Evolutionary conservation across 1,284 basidiomycete species (phyloP).

Genomic region (Malassezia vespertilionis): DNA sequence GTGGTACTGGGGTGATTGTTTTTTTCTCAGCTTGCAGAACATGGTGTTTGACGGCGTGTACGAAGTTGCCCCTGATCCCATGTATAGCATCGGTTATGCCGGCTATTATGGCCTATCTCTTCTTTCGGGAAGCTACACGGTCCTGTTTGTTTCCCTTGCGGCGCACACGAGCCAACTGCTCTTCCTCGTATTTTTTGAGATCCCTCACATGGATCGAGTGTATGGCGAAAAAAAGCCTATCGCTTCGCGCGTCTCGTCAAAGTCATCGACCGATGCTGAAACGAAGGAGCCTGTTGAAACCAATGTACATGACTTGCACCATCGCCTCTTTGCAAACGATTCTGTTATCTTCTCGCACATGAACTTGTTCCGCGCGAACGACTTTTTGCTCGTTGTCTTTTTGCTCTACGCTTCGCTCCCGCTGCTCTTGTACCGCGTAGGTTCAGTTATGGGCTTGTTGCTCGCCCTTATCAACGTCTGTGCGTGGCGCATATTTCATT

Average conservation of each 20-base stretch:
- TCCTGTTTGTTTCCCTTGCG: constrained; percentile 80
- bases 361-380: constrained; percentile 66
- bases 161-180: constrained; percentile 91
- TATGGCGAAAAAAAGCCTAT: constrained; percentile 39
- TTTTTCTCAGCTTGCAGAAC: constrained; percentile 64
- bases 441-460: constrained; percentile 49
- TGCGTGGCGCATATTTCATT: constrained; percentile 76
- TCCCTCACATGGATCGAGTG: constrained; percentile 60
- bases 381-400: constrained; percentile 58
- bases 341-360: constrained; percentile 68
- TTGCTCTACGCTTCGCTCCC: constrained; percentile 55
- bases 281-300: neutral
- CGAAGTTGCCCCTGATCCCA: constrained; percentile 74
- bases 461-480: constrained; percentile 73
- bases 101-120: constrained; percentile 85
- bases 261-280: neutral
- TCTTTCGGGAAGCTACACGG: constrained; percentile 74
- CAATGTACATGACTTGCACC: constrained; percentile 68
- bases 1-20: constrained; percentile 95
- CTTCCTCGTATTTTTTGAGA: constrained; percentile 92
- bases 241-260: constrained; percentile 19
- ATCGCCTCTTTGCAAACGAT: constrained; percentile 82
- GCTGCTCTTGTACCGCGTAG: constrained; percentile 23
- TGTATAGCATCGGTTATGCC: constrained; percentile 69
- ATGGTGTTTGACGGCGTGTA: constrained; percentile 97